Evolutionary conservation across 2,329 filamentous ascomycete genomes (phyloP), one percentile per base, ranked within the genome.

Genomic region (Stemphylium lycopersici): DNA sequence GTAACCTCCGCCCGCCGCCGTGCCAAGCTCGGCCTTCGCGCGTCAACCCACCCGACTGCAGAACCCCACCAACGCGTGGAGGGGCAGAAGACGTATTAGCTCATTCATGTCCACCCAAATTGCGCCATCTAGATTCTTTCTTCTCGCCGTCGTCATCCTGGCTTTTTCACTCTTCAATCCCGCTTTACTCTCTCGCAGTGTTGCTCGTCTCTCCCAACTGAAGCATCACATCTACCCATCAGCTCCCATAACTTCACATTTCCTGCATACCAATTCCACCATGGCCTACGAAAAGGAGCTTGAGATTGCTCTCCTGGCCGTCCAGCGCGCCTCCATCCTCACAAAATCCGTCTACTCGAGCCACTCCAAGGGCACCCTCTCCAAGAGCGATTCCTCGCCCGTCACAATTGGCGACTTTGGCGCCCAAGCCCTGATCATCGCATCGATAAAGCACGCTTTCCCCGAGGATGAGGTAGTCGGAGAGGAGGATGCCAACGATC

Each of bases 331-430:
- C 22, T 81, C 86, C 18, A 81, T 91, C 61, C 83, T 92, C 53
- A 92, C 90, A 46, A 89, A 90, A 76, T 84, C 84, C 58, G 90
- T 92, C 72, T 90, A 90, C 80, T 82, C 92, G 78, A 90, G 93
- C 67, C 95, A 93, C 78, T 89, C 91, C 68, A 98, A 98, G 80
- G 93, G 93, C 66, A 97, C 95, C 40, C 83, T 96, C 46, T 90
- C 89, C 75, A 99, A 99, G 81, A 89, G 91, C 77, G 95, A 99
- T 82, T 91, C 91, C 74, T 96, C 93, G 8, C 95, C 95, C 62
- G 95, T 99, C 68, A 99, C 95, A 15, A 95, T 98, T 68, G 95
- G 93, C 75, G 95, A 99, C 80, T 98, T 96, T 76, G 95, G 95
- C 71, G 96, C 95, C 33, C 95, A 99, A 80, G 93, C 95, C 29